phyloP scores from a whole-genome alignment of 768 basidiomycete genomes.

The Pleurotus tuber-regium region DNA sequence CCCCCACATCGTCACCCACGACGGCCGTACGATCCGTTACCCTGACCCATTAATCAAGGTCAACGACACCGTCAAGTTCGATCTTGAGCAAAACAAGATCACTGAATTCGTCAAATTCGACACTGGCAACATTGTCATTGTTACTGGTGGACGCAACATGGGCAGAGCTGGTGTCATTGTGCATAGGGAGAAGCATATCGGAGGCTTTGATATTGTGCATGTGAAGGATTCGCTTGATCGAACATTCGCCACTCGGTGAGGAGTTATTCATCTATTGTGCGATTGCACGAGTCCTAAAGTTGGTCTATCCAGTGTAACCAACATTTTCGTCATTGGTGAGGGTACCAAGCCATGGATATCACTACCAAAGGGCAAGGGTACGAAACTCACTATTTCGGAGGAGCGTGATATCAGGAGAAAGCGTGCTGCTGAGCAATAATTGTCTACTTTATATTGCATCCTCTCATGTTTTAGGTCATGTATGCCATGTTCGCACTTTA shows the following conservation, averaged over 20 bases:
- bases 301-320: slow-evolving; percentile 64
- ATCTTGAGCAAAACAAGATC: slow-evolving; percentile 94
- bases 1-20: slow-evolving; percentile 97
- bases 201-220: slow-evolving; percentile 98
- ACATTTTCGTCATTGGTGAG: slow-evolving; percentile 98
- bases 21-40: slow-evolving; percentile 99
- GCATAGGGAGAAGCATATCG: slow-evolving; percentile 95
- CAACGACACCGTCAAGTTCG: slow-evolving; percentile 98
- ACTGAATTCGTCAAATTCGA: slow-evolving; percentile 93
- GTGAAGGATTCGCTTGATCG: slow-evolving; percentile 94
- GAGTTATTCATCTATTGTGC: slow-evolving; percentile 12
- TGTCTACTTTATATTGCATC: slow-evolving; percentile 23
- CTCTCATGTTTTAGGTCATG: slow-evolving; percentile 35
- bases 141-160: slow-evolving; percentile 99
- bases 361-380: slow-evolving; percentile 95
- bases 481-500: slow-evolving; percentile 33
- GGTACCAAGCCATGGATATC: slow-evolving; percentile 96
- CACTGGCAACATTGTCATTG: slow-evolving; percentile 94
- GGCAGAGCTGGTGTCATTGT: slow-evolving; percentile 95
- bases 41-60: slow-evolving; percentile 94
- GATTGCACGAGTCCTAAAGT: background rate
- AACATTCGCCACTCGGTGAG: slow-evolving; percentile 96
- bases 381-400: slow-evolving; percentile 95
- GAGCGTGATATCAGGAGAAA: slow-evolving; percentile 93
- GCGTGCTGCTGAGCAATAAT: slow-evolving; percentile 66